Conservation (phyloP, 2,329 filamentous ascomycete genomes). For the Graphilbum fragrans region DNA sequence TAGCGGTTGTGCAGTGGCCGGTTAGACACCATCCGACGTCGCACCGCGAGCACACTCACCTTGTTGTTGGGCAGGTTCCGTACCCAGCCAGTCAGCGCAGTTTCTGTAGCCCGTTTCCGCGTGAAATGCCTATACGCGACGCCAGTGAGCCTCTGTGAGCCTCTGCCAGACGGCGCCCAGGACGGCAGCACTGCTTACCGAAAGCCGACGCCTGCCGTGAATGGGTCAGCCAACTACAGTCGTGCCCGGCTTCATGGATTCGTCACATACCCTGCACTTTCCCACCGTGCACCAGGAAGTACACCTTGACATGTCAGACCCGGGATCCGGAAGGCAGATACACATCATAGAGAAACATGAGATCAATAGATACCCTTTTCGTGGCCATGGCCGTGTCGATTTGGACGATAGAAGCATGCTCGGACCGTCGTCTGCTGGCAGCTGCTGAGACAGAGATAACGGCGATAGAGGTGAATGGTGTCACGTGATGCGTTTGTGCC, state of each 20-base stretch:
- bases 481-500: too few relatives aligned
- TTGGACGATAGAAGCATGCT: too few relatives aligned
- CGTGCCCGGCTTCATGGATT: too few relatives aligned
- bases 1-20: too few relatives aligned
- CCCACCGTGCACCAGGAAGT: slow-evolving; percentile 53
- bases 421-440: too few relatives aligned
- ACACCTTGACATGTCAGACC: slow-evolving; percentile 25
- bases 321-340: not conserved
- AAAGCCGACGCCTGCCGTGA: slow-evolving; percentile 47
- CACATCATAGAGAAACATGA: not conserved
- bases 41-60: slow-evolving; percentile 24
- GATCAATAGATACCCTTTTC: slow-evolving; percentile 10
- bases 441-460: not conserved
- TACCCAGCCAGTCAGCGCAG: slow-evolving; percentile 48
- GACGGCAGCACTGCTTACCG: slow-evolving; percentile 24
- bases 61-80: slow-evolving; percentile 45
- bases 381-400: slow-evolving; percentile 6
- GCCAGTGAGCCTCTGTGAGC: too few relatives aligned
- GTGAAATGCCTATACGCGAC: slow-evolving; percentile 40
- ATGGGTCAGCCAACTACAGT: too few relatives aligned
- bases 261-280: slow-evolving; percentile 54
- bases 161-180: too few relatives aligned
- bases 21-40: too few relatives aligned
- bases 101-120: slow-evolving; percentile 34
- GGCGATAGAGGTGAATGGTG: not conserved